Evolutionary conservation across 306 rosid species (phyloP), one percentile per base, ranked within the genome.

Genomic region (Acacia confusa): DNA sequence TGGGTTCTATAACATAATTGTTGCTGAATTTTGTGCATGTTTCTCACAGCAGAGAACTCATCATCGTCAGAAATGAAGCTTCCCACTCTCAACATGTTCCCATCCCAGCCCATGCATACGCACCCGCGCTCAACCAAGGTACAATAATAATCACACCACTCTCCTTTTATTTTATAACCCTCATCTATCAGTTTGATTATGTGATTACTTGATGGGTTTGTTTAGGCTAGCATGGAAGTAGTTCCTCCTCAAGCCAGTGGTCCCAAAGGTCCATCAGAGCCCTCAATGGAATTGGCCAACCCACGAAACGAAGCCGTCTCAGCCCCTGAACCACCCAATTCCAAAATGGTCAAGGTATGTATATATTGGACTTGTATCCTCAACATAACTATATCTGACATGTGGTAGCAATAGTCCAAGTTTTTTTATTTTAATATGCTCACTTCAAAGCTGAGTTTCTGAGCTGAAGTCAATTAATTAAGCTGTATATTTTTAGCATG

Each of bases 71-170:
- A 94, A 75, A 92, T 91, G 95, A 92, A 96, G 87, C 99, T 95
- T 77, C 92, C 98, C 4, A 96, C 98, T 81, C 87, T 96, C 86
- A 96, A 96, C 86, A 96, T 96, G 80, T 96, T 96, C 82, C 99
- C 99, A 24, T 96, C 99, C 28, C 92, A 90, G 84, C 99, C 99
- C 77, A 96, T 96, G 99, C 94, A 92, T 61, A 89, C 82, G 47
- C 92, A 92, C 52, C 97, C 97, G 57, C 82, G 91, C 48, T 89
- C 96, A 65, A 79, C 94, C 45, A 87, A 95, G 88, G 98, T 95
- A 80, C 30, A 30, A 75, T 77, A 14, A 77, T 28, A n/a, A 72
- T 71, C 17, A 75, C 45, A 2, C 27, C 30, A 36, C 12, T 55
- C 17, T 72, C 22, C 11, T 66, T 0, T 69, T 64, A 28, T 60